These are phyloP conservation scores for Nothophytophthora sp. DNA, from an alignment of 352 stramenopile genomes.

Conservation along the genomic window DNA sequence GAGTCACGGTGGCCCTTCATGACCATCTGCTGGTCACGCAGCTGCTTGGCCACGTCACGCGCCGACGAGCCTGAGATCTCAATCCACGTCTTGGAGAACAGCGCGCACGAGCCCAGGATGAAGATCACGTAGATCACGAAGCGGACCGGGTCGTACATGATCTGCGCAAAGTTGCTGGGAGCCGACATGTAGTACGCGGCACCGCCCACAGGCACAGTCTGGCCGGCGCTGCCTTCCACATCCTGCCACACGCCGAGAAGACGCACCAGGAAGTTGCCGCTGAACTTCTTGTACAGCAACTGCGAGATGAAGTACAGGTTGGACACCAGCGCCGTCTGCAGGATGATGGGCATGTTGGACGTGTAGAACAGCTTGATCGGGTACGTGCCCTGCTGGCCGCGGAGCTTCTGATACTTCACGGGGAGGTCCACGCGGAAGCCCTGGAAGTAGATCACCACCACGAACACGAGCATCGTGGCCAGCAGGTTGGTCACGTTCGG, in stretches of 20 bases:
- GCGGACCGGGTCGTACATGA: slow-evolving; percentile 98
- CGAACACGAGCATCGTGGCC: slow-evolving; percentile 98
- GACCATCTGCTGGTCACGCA: slow-evolving; percentile 99
- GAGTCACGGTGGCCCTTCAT: slow-evolving; percentile 99
- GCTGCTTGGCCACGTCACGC: slow-evolving; percentile 98
- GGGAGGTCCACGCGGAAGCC: slow-evolving; percentile 93
- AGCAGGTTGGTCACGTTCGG: slow-evolving; percentile 99
- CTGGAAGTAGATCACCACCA: slow-evolving; percentile 99
- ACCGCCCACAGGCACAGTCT: slow-evolving; percentile 96
- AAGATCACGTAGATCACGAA: slow-evolving; percentile 99
- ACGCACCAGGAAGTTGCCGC: slow-evolving; percentile 97
- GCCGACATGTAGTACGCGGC: slow-evolving; percentile 99
- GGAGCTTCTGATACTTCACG: slow-evolving; percentile 99
- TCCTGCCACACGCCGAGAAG: slow-evolving; percentile 99
- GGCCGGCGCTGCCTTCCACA: slow-evolving; percentile 92
- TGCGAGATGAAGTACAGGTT: slow-evolving; percentile 99
- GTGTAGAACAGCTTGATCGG: slow-evolving; percentile 99
- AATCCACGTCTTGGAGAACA: slow-evolving; percentile 99
- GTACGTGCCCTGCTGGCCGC: slow-evolving; percentile 98
- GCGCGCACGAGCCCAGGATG: slow-evolving; percentile 97
- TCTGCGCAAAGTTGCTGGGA: slow-evolving; percentile 94
- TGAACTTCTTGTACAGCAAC: slow-evolving; percentile 99
- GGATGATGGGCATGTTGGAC: slow-evolving; percentile 99
- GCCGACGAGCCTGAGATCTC: slow-evolving; percentile 98
- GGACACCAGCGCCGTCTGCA: slow-evolving; percentile 98